These are phyloP conservation scores for Cladosporium sp. DNA, from an alignment of 2,329 filamentous ascomycete genomes.

Conservation along the genomic window DNA sequence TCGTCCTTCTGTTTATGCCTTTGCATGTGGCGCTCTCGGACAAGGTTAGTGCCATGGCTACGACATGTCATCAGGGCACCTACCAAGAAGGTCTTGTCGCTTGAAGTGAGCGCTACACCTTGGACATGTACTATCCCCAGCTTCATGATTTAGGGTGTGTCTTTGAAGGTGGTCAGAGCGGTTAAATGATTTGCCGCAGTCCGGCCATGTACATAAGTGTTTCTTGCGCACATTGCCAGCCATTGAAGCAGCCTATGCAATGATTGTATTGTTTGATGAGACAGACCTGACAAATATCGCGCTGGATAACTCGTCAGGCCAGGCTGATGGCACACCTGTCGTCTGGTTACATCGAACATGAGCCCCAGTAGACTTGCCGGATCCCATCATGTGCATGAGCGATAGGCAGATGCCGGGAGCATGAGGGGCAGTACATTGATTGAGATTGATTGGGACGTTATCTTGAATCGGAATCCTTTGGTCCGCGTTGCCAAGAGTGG, in stretches of 20 bases:
- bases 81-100: constrained; percentile 53
- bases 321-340: not conserved
- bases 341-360: not conserved
- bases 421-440: not conserved
- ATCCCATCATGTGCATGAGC: not conserved
- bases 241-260: not conserved
- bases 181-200: constrained; percentile 50
- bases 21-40: constrained; percentile 53
- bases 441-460: not conserved
- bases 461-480: no score
- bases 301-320: no score
- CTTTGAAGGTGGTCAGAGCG: constrained; percentile 53
- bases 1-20: constrained; percentile 50
- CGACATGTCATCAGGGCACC: constrained; percentile 17
- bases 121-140: constrained; percentile 49
- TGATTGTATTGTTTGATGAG: not conserved
- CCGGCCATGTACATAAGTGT: constrained; percentile 37
- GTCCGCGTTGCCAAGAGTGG: not conserved
- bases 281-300: not conserved
- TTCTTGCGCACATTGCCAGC: constrained; percentile 5
- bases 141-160: constrained; percentile 52
- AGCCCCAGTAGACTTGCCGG: not conserved
- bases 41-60: no score
- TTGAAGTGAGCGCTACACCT: constrained; percentile 57
- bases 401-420: not conserved